Evolutionary conservation across 1,139 yeast species (phyloP), one percentile per base, ranked within the genome.

Genomic region (Pichia sp.): DNA sequence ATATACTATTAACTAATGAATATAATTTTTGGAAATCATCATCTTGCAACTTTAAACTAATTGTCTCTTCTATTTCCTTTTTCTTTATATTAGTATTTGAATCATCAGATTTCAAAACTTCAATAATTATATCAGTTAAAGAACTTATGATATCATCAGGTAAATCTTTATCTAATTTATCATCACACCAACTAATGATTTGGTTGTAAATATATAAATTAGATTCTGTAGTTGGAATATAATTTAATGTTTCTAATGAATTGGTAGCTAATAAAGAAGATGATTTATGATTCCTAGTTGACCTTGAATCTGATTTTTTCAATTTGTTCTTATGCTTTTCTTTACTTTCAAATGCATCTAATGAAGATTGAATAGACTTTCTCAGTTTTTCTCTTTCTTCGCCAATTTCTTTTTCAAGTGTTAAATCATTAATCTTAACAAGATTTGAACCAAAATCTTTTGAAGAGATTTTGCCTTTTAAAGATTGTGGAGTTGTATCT

Each of bases 101-200:
- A 44, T 49, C 61, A 39, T 74, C 82, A 47, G 72, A 73, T 59
- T 83, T 83, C 50, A 89, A 63, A 0, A 75, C 66, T 53, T 78
- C 83, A 40, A 89, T 64, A 0, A 85, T 63, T 6, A 84, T 71
- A 61, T 89, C 97, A 1, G 94, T 79, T 9, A 80, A 75, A 0
- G 83, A 76, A 5, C 74, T 56, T 2, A 81, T 65, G 1, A 75
- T 70, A 38, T 77, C 81, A 43, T 79, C 80, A 2, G 86, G 74
- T 11, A 77, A 74, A 60, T 83, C 89, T 48, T 63, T 66, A 27
- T 76, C 83, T 34, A 81, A 62, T 39, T 70, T 64, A 2, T 62
- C 57, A 11, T 72, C 71, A 7, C 79, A 74, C 79, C 83, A 76
- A 0, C 72, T 58, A 49, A 79, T 62, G 2, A 83, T 66, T 31